These are phyloP conservation scores for Clitopilus hobsonii DNA, from an alignment of 768 basidiomycete species.

Conservation along the genomic window DNA sequence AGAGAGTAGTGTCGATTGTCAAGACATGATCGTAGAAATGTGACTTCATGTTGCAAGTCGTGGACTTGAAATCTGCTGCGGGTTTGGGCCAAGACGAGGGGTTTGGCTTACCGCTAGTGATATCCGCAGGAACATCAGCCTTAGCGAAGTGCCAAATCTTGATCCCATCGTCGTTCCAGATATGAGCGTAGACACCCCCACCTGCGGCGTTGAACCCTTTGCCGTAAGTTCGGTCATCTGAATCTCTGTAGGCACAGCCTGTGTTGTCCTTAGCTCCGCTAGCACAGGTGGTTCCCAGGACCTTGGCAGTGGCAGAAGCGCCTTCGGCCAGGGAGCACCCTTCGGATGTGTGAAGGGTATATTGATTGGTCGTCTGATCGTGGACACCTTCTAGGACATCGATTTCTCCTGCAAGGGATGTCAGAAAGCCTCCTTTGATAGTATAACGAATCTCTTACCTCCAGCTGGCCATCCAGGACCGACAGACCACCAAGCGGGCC, in stretches of 20 bases:
- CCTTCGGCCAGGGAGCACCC: conserved; percentile 29
- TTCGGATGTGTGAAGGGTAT: conserved; percentile 56
- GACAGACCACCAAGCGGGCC: conserved; percentile 53
- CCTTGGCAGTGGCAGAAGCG: conserved; percentile 18
- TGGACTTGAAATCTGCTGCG: conserved; percentile 42
- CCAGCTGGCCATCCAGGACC: conserved; percentile 50
- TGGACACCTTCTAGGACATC: conserved; percentile 77
- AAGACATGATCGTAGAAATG: conserved; percentile 50
- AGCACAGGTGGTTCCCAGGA: conserved; percentile 29
- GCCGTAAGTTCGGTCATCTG: conserved; percentile 33
- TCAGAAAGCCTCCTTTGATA: conserved; percentile 3
- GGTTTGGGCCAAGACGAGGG: conserved; percentile 49
- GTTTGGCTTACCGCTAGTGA: conserved; percentile 36
- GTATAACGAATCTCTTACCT: conserved; percentile 24
- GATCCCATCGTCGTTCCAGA: conserved; percentile 48
- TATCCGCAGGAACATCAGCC: conserved; percentile 43
- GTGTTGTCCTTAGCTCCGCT: conserved; percentile 33
- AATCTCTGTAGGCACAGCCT: conserved; percentile 48
- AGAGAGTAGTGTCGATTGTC: conserved; percentile 43
- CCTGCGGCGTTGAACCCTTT: conserved; percentile 35
- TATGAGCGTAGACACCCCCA: conserved; percentile 52
- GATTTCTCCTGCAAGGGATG: conserved; percentile 44
- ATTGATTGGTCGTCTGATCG: conserved; percentile 49
- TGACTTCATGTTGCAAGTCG: conserved; percentile 37
- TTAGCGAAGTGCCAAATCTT: conserved; percentile 53